These are phyloP conservation scores for Senecio squalidus DNA, from an alignment of 140 eudicot genomes.

Conservation along the genomic window DNA sequence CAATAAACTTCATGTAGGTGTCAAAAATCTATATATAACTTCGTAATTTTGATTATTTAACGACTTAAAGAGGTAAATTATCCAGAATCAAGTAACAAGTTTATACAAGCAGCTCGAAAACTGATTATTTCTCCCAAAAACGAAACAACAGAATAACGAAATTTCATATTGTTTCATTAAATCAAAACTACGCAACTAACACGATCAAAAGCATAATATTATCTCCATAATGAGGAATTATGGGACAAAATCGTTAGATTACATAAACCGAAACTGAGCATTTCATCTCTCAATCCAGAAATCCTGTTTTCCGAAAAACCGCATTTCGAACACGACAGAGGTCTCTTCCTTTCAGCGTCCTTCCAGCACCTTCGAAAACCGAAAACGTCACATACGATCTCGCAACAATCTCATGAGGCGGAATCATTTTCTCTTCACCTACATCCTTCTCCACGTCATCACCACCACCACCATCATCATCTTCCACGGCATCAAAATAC, in stretches of 20 bases:
- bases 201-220: neutral
- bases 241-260: constrained; percentile 13
- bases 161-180: no score
- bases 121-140: no score
- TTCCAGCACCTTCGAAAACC: constrained; percentile 86
- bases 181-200: neutral
- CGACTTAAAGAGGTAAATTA: no score
- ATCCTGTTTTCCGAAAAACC: constrained; percentile 88
- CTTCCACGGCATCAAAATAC: constrained; percentile 21
- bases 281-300: constrained; percentile 53
- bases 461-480: constrained; percentile 22
- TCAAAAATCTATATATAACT: neutral
- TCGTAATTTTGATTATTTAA: no score
- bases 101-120: no score
- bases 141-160: no score
- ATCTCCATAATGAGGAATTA: constrained; percentile 7
- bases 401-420: constrained; percentile 95
- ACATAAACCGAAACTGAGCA: neutral
- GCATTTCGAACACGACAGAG: constrained; percentile 77
- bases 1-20: neutral
- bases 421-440: constrained; percentile 57
- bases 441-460: constrained; percentile 42
- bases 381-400: constrained; percentile 84
- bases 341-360: constrained; percentile 92
- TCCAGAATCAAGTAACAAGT: no score